These are phyloP conservation scores for Skeletonema grethae DNA, from an alignment of 108 stramenopile genomes.

Conservation along the genomic window DNA sequence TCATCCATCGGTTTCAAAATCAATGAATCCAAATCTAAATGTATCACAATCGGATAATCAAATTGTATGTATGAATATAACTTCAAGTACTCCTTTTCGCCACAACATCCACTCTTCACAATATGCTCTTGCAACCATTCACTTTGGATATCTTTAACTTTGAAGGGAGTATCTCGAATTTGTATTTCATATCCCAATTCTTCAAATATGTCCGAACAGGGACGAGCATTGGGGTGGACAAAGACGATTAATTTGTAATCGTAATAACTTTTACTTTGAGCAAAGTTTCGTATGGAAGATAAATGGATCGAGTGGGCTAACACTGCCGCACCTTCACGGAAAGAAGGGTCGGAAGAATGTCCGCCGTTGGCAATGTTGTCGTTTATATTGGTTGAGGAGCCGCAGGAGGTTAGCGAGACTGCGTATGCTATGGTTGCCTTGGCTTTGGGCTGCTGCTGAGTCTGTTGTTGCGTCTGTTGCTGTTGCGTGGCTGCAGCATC, in stretches of 20 bases:
- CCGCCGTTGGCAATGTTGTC: slow-evolving; percentile 17
- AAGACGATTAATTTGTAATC: slow-evolving; percentile 71
- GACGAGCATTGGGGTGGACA: slow-evolving; percentile 69
- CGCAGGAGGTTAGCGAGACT: slow-evolving; percentile 85
- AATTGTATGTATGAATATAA: slow-evolving; percentile 79
- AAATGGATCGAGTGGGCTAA: slow-evolving; percentile 75
- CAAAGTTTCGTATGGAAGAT: slow-evolving; percentile 48
- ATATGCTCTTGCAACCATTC: slow-evolving; percentile 74
- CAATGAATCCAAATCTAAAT: slow-evolving; percentile 74
- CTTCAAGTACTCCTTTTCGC: slow-evolving; percentile 91
- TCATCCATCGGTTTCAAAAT: slow-evolving; percentile 74
- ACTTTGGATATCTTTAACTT: slow-evolving; percentile 80
- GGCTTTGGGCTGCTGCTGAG: slow-evolving; percentile 7
- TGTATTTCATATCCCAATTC: slow-evolving; percentile 66
- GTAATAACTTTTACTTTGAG: slow-evolving; percentile 9
- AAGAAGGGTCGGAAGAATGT: slow-evolving; percentile 45
- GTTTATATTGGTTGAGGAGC: slow-evolving; percentile 12
- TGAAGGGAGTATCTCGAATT: slow-evolving; percentile 68
- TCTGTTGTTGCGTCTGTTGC: slow-evolving; percentile 2
- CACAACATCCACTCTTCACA: slow-evolving; percentile 92
- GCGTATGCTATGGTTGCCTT: slow-evolving; percentile 74
- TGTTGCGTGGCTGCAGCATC: not conserved
- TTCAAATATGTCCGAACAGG: slow-evolving; percentile 54
- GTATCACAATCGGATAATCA: slow-evolving; percentile 75
- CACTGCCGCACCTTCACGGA: slow-evolving; percentile 80